These are phyloP conservation scores for Cyphellophora europaea DNA, from an alignment of 2,329 filamentous ascomycete species.

Conservation along the genomic window DNA sequence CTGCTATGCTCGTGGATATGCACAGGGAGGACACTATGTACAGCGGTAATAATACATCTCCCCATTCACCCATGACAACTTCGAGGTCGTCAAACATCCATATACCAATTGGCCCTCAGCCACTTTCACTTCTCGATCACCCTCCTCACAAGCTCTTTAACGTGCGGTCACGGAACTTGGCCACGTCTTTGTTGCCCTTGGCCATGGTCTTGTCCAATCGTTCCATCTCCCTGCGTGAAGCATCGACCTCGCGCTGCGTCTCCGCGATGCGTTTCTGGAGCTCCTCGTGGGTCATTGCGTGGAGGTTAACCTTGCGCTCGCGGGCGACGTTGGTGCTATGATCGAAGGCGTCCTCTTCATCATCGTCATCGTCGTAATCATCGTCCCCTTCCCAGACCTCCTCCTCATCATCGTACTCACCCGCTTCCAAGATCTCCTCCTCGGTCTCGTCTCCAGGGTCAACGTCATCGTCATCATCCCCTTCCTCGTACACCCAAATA, in stretches of 20 bases:
- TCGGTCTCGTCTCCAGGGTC: slow-evolving; percentile 6
- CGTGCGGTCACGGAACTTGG: no score
- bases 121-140: no score
- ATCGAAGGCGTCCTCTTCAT: slow-evolving; percentile 1
- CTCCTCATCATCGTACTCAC: slow-evolving; percentile 14
- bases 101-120: no score
- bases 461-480: slow-evolving; percentile 6
- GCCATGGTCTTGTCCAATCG: slow-evolving; percentile 31
- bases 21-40: no score
- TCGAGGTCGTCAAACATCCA: no score
- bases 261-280: slow-evolving; percentile 29
- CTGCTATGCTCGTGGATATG: no score
- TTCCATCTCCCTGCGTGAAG: slow-evolving; percentile 59
- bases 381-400: slow-evolving; percentile 11
- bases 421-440: slow-evolving; percentile 10
- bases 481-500: slow-evolving; percentile 32
- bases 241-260: slow-evolving; percentile 57
- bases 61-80: no score
- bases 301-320: slow-evolving; percentile 17
- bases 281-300: slow-evolving; percentile 32
- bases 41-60: no score
- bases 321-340: neutral
- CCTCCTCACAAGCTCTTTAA: no score
- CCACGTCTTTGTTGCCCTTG: slow-evolving; percentile 17
- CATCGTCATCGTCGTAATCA: slow-evolving; percentile 10